Base-by-base conservation (phyloP, 1,284 basidiomycete genomes). In the Malassezia vespertilionis region DNA sequence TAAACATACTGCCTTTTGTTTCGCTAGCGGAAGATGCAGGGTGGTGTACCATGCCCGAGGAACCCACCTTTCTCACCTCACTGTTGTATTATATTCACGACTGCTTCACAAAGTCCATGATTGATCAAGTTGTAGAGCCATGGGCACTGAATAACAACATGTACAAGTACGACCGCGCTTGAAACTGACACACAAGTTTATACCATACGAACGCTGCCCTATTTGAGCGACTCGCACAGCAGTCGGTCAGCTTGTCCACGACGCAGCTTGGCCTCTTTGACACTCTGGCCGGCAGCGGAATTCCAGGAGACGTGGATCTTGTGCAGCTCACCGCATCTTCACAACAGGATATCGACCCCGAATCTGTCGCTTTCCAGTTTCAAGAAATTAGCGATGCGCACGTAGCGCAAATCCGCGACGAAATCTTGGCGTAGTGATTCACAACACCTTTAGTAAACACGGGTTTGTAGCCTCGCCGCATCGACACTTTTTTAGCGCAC, bases 221-320 rank as follows among this genome's bases (percentile, higher is more conserved):
- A 1, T 51, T 51, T 32, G 30, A 23, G 1, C 36, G 26, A 8
- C 43, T 51, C n/a, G 48, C 48, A 6, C 23, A 18, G 10, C 42
- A 45, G 24, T 45, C 42, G 2, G 48, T 43, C 1, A 23, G 17
- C 11, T 32, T 51, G 7, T 51, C 48, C 10, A 41, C 20, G 1
- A 24, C 48, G 2, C 17, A 38, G 0, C 3, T 39, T 10, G 20
- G 37, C 4, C 43, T 51, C 2, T 51, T 35, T 31, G 48, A 51
- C 37, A 20, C 27, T 3, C 33, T 40, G 4, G 35, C 40, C 1
- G 48, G 42, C 37, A 44, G 48, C 27, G 43, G 43, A n/a, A 22
- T 51, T 3, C 48, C 48, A 15, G 48, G 42, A 20, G 48, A 51
- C 30, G n/a, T 30, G 21, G 37, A 44, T 24, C 20, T 44, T 4